A percentile compares a stretch with the other conserved stretches of the same genome.
phyloP scores from a whole-genome alignment of 2,329 filamentous ascomycete species.

The Hysterium pulicare region DNA sequence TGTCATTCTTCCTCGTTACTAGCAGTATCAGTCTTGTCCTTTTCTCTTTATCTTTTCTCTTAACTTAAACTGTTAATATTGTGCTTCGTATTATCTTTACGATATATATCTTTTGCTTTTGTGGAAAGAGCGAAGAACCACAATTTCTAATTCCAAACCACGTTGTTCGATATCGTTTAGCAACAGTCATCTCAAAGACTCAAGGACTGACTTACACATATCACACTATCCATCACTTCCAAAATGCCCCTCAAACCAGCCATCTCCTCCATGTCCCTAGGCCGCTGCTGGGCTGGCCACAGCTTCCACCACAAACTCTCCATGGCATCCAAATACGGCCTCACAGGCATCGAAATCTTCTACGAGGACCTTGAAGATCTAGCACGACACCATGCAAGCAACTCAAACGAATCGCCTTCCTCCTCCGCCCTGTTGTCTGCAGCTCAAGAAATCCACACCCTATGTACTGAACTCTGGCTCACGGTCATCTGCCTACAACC shows the following conservation, averaged over 20 bases:
- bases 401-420: too few species aligned
- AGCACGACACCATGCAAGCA: constrained; percentile 47
- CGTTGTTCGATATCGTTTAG: background rate
- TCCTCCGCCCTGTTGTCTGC: constrained; percentile 53
- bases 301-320: constrained; percentile 64
- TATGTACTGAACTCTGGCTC: constrained; percentile 57
- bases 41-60: too few species aligned
- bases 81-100: too few species aligned
- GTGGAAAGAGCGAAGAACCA: too few species aligned
- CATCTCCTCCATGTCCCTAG: constrained; percentile 75
- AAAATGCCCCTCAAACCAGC: constrained; percentile 56
- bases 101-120: too few species aligned
- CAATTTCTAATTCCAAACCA: background rate
- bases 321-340: constrained; percentile 62
- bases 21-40: too few species aligned
- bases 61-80: too few species aligned
- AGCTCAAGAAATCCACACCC: constrained; percentile 53
- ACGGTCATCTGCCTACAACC: constrained; percentile 68
- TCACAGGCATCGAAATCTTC: constrained; percentile 72
- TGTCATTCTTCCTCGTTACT: too few species aligned
- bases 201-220: too few species aligned
- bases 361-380: constrained; percentile 70
- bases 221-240: too few species aligned
- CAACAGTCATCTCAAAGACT: background rate
- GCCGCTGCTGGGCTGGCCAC: constrained; percentile 66